Base-by-base conservation (phyloP, 306 rosid species). In the Carpinus fangiana region DNA sequence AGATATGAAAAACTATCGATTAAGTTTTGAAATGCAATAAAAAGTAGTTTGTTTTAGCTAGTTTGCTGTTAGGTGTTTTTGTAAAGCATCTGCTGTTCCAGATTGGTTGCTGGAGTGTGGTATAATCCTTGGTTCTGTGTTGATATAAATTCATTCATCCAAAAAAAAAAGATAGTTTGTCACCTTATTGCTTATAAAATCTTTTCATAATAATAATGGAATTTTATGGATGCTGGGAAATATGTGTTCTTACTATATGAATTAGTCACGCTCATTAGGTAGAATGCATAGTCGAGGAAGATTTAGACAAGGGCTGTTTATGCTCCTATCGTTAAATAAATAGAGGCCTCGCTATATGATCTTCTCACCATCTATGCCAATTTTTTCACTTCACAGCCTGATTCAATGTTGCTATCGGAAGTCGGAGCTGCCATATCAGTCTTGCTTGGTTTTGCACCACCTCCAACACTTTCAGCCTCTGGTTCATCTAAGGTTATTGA, bases 381-480 rank as follows among this genome's bases (percentile, higher is more conserved):
- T n/a, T 20, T 70, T 82, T 75, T n/a, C 12, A 76, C 69, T 73
- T 79, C 71, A 77, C 89, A 96, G 99, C 78, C 75, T 20, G 83
- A 89, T 65, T 78, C 96, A 36, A 78, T 93, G 88, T 79, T 60
- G 76, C 90, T 83, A 46, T 81, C 78, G 12, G 97, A 96, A 81
- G 87, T 90, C 77, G 90, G 93, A 62, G 97, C 99, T 72, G 89
- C 88, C 12, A 93, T 91, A 64, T 88, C 98, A 5, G 76, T 96
- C 78, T 86, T 96, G 89, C 99, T 96, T 84, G 99, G 99, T 55
- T 86, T 90, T 83, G 88, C 89, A 16, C 99, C 99, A 12, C 83
- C 96, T 80, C 70, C 88, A 46, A 76, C 88, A 41, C 89, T 96
- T 77, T 87, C 97, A 21, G 89, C 88, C 20, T 79, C 91, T 66